phyloP scores from a whole-genome alignment of 768 basidiomycete genomes.

The Pleurotus djamor region DNA sequence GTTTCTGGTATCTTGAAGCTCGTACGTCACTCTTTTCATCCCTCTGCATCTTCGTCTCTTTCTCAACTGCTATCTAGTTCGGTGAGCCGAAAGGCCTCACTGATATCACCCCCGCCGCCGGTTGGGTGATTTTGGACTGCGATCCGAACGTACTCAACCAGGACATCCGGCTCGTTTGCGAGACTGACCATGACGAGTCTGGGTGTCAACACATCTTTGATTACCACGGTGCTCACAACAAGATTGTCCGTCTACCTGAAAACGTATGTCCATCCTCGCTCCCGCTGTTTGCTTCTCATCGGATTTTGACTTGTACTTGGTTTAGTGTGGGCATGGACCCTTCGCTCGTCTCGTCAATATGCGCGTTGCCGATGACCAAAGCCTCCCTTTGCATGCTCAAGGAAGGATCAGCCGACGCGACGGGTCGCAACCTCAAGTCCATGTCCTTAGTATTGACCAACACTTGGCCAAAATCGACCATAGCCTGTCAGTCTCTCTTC shows the following conservation, averaged over 20 bases:
- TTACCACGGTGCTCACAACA: constrained; percentile 38
- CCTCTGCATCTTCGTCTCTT: background rate
- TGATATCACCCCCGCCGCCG: constrained; percentile 5
- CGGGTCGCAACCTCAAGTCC: constrained; percentile 21
- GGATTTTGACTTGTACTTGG: background rate
- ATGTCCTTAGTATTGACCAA: constrained; percentile 31
- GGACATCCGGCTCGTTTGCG: constrained; percentile 1
- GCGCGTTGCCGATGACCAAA: constrained; percentile 34
- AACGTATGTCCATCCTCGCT: constrained; percentile 25
- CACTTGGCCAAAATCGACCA: constrained; percentile 25
- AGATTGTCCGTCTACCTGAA: constrained; percentile 52
- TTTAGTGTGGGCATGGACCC: constrained; percentile 7
- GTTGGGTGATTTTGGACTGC: constrained; percentile 1
- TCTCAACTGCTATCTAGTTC: background rate
- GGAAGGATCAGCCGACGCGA: constrained; percentile 21
- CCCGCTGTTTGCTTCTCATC: background rate
- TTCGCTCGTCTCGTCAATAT: constrained; percentile 30
- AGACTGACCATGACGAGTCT: constrained; percentile 8
- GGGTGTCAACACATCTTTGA: constrained; percentile 38
- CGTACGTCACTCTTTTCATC: background rate
- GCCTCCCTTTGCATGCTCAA: constrained; percentile 22
- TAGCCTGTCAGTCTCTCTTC: constrained; percentile 2
- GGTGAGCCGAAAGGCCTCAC: background rate
- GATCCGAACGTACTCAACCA: background rate
- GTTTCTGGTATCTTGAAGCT: background rate